phyloP scores from a whole-genome alignment of 106 monocot species.

The Acorus calamus region DNA sequence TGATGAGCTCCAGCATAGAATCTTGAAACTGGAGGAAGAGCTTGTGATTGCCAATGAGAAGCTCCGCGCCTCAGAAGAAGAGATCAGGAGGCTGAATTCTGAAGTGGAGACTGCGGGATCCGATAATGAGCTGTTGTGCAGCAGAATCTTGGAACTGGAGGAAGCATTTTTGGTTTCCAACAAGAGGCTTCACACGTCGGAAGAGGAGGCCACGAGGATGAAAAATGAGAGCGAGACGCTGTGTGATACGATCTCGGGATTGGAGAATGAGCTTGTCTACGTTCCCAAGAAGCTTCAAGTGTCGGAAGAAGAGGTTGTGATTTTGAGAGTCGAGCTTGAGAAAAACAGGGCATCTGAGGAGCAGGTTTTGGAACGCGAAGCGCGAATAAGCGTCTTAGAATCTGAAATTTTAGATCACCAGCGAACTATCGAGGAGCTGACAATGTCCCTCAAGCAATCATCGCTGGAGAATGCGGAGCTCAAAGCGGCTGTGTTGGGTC shows the following conservation, averaged over 20 bases:
- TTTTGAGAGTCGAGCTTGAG: conserved; percentile 21
- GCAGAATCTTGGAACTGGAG: no score
- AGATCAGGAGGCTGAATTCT: neutral
- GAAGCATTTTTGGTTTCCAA: conserved; percentile 8
- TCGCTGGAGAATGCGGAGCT: conserved; percentile 19
- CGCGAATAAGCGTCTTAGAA: conserved; percentile 16
- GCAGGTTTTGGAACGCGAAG: conserved; percentile 21
- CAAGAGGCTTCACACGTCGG: conserved; percentile 15
- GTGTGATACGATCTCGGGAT: conserved; percentile 2
- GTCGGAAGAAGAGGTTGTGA: conserved; percentile 15
- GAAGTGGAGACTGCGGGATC: no score
- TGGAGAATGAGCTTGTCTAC: conserved; percentile 2
- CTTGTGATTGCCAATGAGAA: neutral
- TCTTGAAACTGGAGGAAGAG: conserved; percentile 11
- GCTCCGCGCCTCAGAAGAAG: conserved; percentile 7
- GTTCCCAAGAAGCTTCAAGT: conserved; percentile 12
- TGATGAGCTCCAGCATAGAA: conserved; percentile 1
- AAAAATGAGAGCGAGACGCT: conserved; percentile 18
- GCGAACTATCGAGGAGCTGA: conserved; percentile 26
- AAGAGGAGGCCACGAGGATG: conserved; percentile 17
- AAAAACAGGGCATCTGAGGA: conserved; percentile 30
- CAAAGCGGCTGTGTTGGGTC: conserved; percentile 15
- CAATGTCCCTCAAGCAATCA: conserved; percentile 14
- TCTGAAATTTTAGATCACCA: conserved; percentile 20
- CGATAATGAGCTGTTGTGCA: no score